Evolutionary conservation across 2,329 filamentous ascomycete genomes (phyloP), one percentile per base, ranked within the genome.

Genomic region (Hirsutella minnesotensis): DNA sequence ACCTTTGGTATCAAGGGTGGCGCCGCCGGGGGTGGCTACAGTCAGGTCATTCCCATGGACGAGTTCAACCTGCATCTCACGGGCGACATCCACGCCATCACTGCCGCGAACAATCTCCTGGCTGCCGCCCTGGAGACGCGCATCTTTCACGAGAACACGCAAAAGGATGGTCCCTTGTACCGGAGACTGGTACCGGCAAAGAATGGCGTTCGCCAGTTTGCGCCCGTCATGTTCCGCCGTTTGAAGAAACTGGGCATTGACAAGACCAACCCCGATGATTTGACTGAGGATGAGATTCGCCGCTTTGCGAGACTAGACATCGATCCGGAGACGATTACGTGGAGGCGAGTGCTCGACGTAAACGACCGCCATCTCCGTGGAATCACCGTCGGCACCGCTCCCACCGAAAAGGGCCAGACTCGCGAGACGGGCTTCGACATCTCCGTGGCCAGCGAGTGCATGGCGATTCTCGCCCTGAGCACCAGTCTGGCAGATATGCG

Each of bases 1-100:
- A 98, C 92, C 0, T 98, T 98, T 61, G 92, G 92, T 56, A 96
- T 98, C 74, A 98, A 98, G 73, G 92, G 92, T 49, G 92, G 92
- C 56, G 92, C 92, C 46, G 92, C 92, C 44, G 92, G 92, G 56
- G 92, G 92, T 62, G 92, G 92, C 33, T 98, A 96, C 77, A 95
- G 87, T 63, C 92, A 98, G 64, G 92, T 98, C 58, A 96, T 98
- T 55, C 92, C 92, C 46, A 98, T 98, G 92, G 92, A 98, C 56
- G 92, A 98, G 64, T 98, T 98, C 72, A 98, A 98, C 67, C 71
- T 98, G 58, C 92, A 98, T 63, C 69, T 98, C 56, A 98, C 92
- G 43, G 92, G 92, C 56, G 92, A 98, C 61, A 96, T 98, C 44
- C 92, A 98, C 62, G 92, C 92, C 51, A 92, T 98, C 57, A 88